Percentiles rank a stretch among this genome's conserved stretches.
phyloP scores from a whole-genome alignment of 2,329 filamentous ascomycete species.

The Leptographium lundbergii region DNA sequence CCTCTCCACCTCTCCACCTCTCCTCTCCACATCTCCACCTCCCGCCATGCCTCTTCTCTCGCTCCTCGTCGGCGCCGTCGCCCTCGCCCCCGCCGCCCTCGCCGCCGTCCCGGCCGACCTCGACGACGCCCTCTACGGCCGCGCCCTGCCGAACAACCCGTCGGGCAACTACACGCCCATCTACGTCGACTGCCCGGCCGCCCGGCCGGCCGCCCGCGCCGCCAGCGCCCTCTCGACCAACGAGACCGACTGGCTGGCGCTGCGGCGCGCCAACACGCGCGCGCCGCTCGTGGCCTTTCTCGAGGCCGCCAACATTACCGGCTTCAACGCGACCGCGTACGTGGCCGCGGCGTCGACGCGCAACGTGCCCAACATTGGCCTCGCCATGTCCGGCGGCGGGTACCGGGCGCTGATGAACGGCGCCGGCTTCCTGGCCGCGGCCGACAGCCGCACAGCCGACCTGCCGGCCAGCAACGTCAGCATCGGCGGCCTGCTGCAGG shows the following conservation, averaged over 20 bases:
- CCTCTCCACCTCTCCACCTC: neutral
- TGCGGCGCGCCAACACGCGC: slow-evolving; percentile 60
- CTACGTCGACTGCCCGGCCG: slow-evolving; percentile 53
- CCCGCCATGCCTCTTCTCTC: neutral
- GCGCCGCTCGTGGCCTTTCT: slow-evolving; percentile 66
- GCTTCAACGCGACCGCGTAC: slow-evolving; percentile 64
- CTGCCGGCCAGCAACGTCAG: slow-evolving; percentile 48
- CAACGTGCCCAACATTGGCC: slow-evolving; percentile 46
- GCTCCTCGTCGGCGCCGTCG: neutral
- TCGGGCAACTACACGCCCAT: slow-evolving; percentile 59
- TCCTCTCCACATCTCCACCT: no score
- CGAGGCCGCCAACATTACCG: slow-evolving; percentile 56
- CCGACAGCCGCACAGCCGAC: slow-evolving; percentile 58
- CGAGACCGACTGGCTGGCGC: slow-evolving; percentile 62
- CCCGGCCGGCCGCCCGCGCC: slow-evolving; percentile 54
- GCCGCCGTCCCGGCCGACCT: neutral
- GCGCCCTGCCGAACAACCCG: slow-evolving; percentile 25
- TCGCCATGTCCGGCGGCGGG: slow-evolving; percentile 73
- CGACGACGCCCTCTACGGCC: no score
- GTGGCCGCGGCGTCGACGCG: slow-evolving; percentile 34
- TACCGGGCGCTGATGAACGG: slow-evolving; percentile 80
- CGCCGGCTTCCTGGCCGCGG: slow-evolving; percentile 66
- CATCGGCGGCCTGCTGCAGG: slow-evolving; percentile 69
- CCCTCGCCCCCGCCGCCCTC: neutral
- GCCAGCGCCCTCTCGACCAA: slow-evolving; percentile 50